phyloP scores from a whole-genome alignment of 495 filamentous ascomycete species.

The Mycothermus thermophilus region DNA sequence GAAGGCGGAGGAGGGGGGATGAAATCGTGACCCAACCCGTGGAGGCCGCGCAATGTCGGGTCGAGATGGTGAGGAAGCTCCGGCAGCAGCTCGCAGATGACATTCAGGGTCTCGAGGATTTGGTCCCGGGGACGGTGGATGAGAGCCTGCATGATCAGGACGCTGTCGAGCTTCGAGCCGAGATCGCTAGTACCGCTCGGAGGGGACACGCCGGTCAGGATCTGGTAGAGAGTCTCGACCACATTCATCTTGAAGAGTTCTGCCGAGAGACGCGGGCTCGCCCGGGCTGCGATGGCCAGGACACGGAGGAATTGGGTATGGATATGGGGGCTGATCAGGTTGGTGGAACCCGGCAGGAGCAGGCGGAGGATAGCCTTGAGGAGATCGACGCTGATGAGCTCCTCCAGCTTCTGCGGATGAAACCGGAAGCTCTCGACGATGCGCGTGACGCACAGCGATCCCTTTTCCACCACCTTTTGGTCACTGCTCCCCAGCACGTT shows the following conservation, averaged over 20 bases:
- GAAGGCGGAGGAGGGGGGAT: slow-evolving; percentile 28
- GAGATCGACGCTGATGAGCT: slow-evolving; percentile 75
- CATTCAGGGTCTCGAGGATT: slow-evolving; percentile 91
- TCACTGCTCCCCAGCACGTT: slow-evolving; percentile 85
- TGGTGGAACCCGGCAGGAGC: slow-evolving; percentile 85
- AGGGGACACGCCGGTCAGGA: slow-evolving; percentile 88
- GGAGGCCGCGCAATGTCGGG: too few species aligned
- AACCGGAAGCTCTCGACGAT: slow-evolving; percentile 94
- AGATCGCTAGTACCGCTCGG: slow-evolving; percentile 67
- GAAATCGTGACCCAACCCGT: slow-evolving; percentile 40
- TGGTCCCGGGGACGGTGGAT: slow-evolving; percentile 96
- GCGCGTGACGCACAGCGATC: slow-evolving; percentile 87
- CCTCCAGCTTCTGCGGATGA: slow-evolving; percentile 74
- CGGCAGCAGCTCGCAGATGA: slow-evolving; percentile 92
- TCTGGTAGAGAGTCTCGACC: slow-evolving; percentile 95
- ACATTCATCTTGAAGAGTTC: slow-evolving; percentile 94
- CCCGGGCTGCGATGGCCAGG: slow-evolving; percentile 71
- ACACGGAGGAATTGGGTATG: slow-evolving; percentile 95
- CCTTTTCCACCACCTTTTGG: slow-evolving; percentile 93
- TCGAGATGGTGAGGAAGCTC: slow-evolving; percentile 39
- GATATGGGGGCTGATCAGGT: slow-evolving; percentile 86
- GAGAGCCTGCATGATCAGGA: slow-evolving; percentile 95
- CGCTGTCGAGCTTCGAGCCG: slow-evolving; percentile 85
- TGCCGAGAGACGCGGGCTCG: slow-evolving; percentile 73
- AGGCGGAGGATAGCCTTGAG: slow-evolving; percentile 80